phyloP scores from a whole-genome alignment of 2,329 filamentous ascomycete species.

The Claviceps paspali region DNA sequence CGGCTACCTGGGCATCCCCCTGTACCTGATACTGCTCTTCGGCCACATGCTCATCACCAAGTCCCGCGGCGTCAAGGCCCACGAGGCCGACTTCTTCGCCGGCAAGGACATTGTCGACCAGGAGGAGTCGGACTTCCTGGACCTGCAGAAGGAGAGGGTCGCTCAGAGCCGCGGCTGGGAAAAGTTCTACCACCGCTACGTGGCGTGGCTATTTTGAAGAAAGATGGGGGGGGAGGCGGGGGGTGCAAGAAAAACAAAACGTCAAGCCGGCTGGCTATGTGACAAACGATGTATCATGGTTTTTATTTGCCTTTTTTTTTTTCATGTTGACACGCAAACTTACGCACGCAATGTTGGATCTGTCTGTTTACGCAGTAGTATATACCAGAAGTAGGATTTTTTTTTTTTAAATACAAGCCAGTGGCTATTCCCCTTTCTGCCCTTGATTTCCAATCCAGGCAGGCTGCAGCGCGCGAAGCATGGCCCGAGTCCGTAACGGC shows the following conservation, averaged over 20 bases:
- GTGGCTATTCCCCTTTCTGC: too few species aligned
- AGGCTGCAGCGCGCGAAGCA: too few species aligned
- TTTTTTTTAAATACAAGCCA: too few species aligned
- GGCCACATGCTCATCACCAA: constrained; percentile 48
- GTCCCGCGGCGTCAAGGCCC: constrained; percentile 37
- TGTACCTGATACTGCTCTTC: constrained; percentile 55
- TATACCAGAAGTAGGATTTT: too few species aligned
- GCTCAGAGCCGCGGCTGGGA: constrained; percentile 13
- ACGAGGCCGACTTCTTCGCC: constrained; percentile 52
- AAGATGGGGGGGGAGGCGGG: not conserved
- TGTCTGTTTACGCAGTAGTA: too few species aligned
- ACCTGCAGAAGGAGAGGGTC: constrained; percentile 15
- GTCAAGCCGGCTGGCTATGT: too few species aligned
- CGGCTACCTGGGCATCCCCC: constrained; percentile 60
- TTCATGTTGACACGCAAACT: too few species aligned
- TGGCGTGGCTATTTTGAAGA: constrained; percentile 22
- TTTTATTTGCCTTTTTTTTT: too few species aligned
- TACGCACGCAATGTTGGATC: too few species aligned
- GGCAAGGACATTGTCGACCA: constrained; percentile 61
- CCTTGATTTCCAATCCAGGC: too few species aligned
- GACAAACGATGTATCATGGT: too few species aligned
- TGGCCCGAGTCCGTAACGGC: too few species aligned
- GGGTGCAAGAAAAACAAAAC: not conserved
- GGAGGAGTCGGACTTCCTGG: constrained; percentile 56
- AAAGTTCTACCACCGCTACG: constrained; percentile 23